Conservation (phyloP, 2,329 filamentous ascomycete species). For the Taxawa tesnikishii region DNA sequence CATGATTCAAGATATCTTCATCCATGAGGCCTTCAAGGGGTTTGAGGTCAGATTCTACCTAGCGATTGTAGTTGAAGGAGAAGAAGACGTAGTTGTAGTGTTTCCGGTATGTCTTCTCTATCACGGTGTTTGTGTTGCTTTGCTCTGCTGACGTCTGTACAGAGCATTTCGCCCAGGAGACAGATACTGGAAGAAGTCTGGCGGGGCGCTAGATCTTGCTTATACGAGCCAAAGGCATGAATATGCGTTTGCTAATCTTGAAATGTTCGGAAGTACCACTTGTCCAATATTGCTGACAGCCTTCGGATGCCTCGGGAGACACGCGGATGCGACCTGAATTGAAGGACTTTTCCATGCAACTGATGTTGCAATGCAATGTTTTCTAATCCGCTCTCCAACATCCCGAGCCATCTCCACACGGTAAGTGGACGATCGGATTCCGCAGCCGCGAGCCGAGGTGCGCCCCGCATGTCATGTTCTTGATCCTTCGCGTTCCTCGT, state of each 20-base stretch:
- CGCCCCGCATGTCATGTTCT: conserved; percentile 1
- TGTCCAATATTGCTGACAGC: no score
- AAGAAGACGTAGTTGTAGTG: conserved; percentile 84
- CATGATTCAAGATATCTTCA: conserved; percentile 82
- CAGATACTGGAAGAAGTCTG: conserved; percentile 77
- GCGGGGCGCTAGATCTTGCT: conserved; percentile 69
- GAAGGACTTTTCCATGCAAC: background rate
- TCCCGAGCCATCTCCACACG: conserved; percentile 1
- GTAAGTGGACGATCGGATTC: background rate
- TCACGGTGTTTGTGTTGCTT: conserved; percentile 1
- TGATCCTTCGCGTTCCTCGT: conserved; percentile 5
- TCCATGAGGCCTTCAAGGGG: conserved; percentile 88
- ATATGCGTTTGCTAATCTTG: no score
- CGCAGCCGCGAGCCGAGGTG: conserved; percentile 1
- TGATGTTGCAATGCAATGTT: background rate
- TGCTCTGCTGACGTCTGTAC: conserved; percentile 7
- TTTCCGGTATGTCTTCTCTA: conserved; percentile 52
- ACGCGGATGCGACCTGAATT: background rate
- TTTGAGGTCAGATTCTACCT: conserved; percentile 88
- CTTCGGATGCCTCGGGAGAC: no score
- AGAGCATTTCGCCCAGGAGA: conserved; percentile 58
- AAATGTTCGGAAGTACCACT: no score
- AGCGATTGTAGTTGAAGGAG: conserved; percentile 78
- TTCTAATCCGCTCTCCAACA: background rate
- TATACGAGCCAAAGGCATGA: conserved; percentile 59